These are phyloP conservation scores for Liriodendron chinense DNA, from an alignment of 164 flowering plant genomes.

Conservation along the genomic window DNA sequence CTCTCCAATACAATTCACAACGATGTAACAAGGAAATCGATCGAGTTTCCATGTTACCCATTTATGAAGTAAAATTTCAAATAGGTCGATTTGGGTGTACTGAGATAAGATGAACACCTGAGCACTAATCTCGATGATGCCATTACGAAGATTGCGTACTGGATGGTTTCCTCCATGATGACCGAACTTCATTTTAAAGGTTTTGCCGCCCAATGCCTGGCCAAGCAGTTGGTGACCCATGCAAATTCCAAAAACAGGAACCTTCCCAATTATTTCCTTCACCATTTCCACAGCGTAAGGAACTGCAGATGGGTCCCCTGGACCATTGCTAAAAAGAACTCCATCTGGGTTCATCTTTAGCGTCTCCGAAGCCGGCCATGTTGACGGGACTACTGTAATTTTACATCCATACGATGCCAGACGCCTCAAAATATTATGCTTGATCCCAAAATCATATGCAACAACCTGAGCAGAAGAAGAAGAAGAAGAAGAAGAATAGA, in stretches of 20 bases:
- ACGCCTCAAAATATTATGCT: conserved; percentile 78
- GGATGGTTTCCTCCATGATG: conserved; percentile 97
- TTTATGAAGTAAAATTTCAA: neutral
- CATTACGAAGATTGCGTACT: conserved; percentile 62
- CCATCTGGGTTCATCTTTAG: conserved; percentile 87
- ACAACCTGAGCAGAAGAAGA: conserved; percentile 45
- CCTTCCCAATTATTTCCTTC: conserved; percentile 66
- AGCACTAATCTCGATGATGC: conserved; percentile 80
- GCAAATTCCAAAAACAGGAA: conserved; percentile 90
- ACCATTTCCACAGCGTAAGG: conserved; percentile 87
- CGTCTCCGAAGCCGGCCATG: conserved; percentile 80
- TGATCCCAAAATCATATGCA: conserved; percentile 95
- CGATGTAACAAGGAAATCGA: neutral
- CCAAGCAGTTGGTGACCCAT: conserved; percentile 98
- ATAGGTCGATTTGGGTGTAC: no score
- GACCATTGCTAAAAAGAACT: conserved; percentile 89
- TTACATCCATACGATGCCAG: conserved; percentile 81
- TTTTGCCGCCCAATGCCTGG: conserved; percentile 83
- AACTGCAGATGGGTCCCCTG: conserved; percentile 94
- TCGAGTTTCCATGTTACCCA: neutral
- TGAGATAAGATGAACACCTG: conserved; percentile 44
- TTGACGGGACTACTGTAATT: conserved; percentile 86
- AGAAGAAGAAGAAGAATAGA: no score
- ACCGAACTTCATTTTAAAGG: conserved; percentile 91
- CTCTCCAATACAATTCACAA: neutral